Evolutionary conservation across 1,284 basidiomycete genomes (phyloP).

Genomic region (Malassezia nana): DNA sequence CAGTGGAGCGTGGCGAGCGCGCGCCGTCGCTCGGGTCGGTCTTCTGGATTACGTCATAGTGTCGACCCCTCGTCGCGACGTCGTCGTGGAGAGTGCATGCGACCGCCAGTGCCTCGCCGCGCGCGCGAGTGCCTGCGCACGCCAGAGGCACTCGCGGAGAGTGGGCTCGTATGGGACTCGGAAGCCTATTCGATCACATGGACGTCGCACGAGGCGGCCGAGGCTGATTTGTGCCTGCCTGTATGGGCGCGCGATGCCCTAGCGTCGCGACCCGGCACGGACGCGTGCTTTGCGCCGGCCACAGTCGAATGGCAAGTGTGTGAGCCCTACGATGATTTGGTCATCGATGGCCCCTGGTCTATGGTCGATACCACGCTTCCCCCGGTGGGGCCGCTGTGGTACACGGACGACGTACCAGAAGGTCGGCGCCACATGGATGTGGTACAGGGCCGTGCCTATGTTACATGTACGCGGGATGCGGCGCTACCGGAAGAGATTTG

Average conservation of each 20-base stretch:
- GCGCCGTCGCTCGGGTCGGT: neutral
- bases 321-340: neutral
- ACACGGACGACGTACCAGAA: neutral
- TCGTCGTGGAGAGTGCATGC: no score
- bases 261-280: neutral
- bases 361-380: neutral
- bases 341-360: neutral
- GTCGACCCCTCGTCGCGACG: neutral
- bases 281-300: neutral
- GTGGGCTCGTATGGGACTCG: neutral
- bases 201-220: no score
- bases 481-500: conserved; percentile 1
- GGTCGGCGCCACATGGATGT: neutral
- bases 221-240: no score
- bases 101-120: neutral
- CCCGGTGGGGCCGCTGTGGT: neutral
- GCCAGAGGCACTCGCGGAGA: conserved; percentile 7
- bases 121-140: conserved; percentile 11
- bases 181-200: neutral
- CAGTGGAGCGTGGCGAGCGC: neutral
- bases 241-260: neutral
- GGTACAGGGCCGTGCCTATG: neutral
- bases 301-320: neutral
- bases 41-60: neutral
- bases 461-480: neutral